Base-by-base conservation (phyloP, 306 rosid genomes). In the Prunus davidiana region DNA sequence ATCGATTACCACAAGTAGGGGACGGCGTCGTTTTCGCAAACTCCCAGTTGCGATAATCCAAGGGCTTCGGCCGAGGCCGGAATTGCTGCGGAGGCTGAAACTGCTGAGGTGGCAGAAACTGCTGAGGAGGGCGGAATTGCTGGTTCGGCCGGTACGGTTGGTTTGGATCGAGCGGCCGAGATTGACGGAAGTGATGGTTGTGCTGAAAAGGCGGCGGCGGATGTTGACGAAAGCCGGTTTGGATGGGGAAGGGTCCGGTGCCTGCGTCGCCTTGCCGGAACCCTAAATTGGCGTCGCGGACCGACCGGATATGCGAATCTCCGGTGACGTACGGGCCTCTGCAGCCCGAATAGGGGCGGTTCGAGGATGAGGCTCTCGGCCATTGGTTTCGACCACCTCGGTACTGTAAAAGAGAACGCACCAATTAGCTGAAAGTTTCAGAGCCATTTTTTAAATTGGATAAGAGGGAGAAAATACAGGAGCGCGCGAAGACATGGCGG, bases 21-120 rank as follows among this genome's bases (percentile, higher is more conserved):
- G 87, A 88, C 41, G 85, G 91, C 2, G 82, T 76, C 27, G 76
- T 50, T 49, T 82, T 78, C 4, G 93, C 88, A 78, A 61, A 67
- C 80, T 95, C 99, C 99, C 99, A 95, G 15, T 62, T 81, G 76
- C 97, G 86, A 82, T 74, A 79, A 78, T 95, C 96, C 43, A 63
- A 57, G 18, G 91, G 85, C 83, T 81, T 78, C 2, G 82, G 70
- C 76, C 74, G 68, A 12, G 82, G 73, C 51, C 84, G 76, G n/a
- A 8, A 15, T 20, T 70, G 76, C 74, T 73, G 82, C 28, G 56
- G 66, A 0, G 66, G 66, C 71, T 77, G 68, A 58, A 24, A 41
- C 34, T 83, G 83, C 27, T 71, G 87, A 8, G 18, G 71, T n/a
- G n/a, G n/a, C n/a, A n/a, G 68, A 58, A 24, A 41, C 34, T 83